Evolutionary conservation across 148 eudicot species (phyloP), one percentile per base, ranked within the genome.

Genomic region (Heliosperma pusillum): DNA sequence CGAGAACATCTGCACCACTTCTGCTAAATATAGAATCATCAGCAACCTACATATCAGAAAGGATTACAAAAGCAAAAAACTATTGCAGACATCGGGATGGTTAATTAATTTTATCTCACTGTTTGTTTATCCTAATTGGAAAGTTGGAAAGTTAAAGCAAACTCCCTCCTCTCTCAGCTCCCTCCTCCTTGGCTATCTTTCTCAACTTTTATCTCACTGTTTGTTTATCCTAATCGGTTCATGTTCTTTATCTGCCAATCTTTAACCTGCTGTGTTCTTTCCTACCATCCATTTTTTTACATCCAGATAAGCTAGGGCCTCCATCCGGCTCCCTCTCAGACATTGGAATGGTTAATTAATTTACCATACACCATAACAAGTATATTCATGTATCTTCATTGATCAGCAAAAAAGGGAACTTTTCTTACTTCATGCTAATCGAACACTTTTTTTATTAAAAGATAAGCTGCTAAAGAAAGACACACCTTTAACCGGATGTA

Each of bases 1-100:
- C 93, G 78, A 84, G 87, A 52, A 93, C 66, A 83, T 93, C 97
- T 80, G 90, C 85, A 66, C 94, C 98, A 67, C 83, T 85, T 82
- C 94, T 89, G 36, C 77, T 72, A 79, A 93, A 93, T 74, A 76
- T 60, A 26, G 82, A 77, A 84, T 93, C 93, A 71, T 86, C 87
- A 74, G 84, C 83, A 77, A 93, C 97, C 98, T 93, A 83, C 72
- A 85, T 20, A 64, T 66, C 42, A 75, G 52, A 74, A 2, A 74
- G 21, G 62, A 69, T 53, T n/a, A 53, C 17, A 50, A 75, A 64
- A 27, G 44, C 53, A 64, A 73, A 64, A 73, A 74, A 22, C 21
- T 10, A n/a, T n/a, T n/a, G n/a, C n/a, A n/a, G n/a, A n/a, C n/a
- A n/a, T n/a, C n/a, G n/a, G n/a, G n/a, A n/a, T n/a, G n/a, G n/a